Evolutionary conservation across 768 basidiomycete species (phyloP).

Genomic region (Hypholoma sublateritium): DNA sequence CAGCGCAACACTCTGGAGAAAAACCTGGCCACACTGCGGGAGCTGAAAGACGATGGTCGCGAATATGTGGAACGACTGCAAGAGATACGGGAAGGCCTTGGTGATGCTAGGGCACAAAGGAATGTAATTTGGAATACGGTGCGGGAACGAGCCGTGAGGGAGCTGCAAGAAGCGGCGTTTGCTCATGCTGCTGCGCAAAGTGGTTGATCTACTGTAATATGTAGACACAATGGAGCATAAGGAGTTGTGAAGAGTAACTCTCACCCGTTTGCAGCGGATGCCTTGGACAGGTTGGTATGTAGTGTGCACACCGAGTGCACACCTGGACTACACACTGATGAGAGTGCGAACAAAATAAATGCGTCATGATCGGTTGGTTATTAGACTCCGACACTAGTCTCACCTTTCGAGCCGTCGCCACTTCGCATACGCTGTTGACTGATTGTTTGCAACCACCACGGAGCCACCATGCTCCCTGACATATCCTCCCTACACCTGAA

Average conservation of each 20-base stretch:
- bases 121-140: slow-evolving; percentile 77
- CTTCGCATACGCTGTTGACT: slow-evolving; percentile 15
- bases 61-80: slow-evolving; percentile 85
- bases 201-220: slow-evolving; percentile 7
- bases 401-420: slow-evolving; percentile 3
- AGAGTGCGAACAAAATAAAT: slow-evolving; percentile 1
- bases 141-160: slow-evolving; percentile 70
- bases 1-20: slow-evolving; percentile 75
- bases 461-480: slow-evolving; percentile 39
- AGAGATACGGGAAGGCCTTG: slow-evolving; percentile 81
- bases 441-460: slow-evolving; percentile 11
- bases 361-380: slow-evolving; percentile 21
- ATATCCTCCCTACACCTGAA: slow-evolving; percentile 44
- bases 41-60: slow-evolving; percentile 82
- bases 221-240: neutral
- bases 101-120: slow-evolving; percentile 70
- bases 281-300: neutral
- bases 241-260: neutral
- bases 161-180: slow-evolving; percentile 67
- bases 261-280: neutral
- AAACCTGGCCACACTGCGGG: slow-evolving; percentile 68
- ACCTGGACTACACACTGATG: neutral
- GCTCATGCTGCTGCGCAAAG: slow-evolving; percentile 28
- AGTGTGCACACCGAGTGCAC: neutral
- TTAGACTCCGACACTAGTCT: slow-evolving; percentile 23